phyloP scores from a whole-genome alignment of 768 basidiomycete species.

The Mycena galericulata region DNA sequence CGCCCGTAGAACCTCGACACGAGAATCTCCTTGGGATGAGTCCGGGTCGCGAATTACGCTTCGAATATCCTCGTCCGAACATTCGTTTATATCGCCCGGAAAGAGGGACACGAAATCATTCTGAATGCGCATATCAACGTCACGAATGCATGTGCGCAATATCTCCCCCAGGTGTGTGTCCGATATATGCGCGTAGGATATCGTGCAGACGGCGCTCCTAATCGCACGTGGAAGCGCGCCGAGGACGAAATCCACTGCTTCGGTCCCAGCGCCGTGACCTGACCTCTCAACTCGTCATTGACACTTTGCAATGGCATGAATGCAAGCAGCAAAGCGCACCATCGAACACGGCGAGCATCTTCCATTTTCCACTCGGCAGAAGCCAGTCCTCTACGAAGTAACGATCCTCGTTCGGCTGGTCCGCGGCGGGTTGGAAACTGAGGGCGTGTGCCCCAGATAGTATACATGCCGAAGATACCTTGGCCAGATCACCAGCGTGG shows the following conservation, averaged over 20 bases:
- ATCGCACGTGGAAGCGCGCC: not conserved
- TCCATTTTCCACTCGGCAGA: constrained; percentile 18
- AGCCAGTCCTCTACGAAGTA: constrained; percentile 21
- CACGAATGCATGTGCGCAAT: not conserved
- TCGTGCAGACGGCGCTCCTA: not conserved
- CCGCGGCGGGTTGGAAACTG: constrained; percentile 14
- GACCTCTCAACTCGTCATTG: not conserved
- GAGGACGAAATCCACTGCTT: constrained; percentile 24
- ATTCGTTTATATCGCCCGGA: not conserved
- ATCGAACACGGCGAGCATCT: constrained; percentile 25
- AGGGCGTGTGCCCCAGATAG: constrained; percentile 8
- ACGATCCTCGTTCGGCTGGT: constrained; percentile 28
- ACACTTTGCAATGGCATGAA: too few species aligned
- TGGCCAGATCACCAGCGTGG: too few species aligned
- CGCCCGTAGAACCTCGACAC: constrained; percentile 23
- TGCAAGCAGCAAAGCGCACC: not conserved
- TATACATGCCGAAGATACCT: too few species aligned
- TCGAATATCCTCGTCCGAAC: constrained; percentile 19
- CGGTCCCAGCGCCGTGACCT: constrained; percentile 28
- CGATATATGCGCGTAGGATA: not conserved
- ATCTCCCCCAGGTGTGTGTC: not conserved
- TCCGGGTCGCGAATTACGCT: not conserved
- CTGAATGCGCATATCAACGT: constrained; percentile 25
- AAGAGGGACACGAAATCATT: constrained; percentile 2
- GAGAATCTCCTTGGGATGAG: constrained; percentile 11